A percentile compares a stretch with the other conserved stretches of the same genome.
phyloP scores from a whole-genome alignment of 768 basidiomycete species.

The Aureoboletus auriporus region DNA sequence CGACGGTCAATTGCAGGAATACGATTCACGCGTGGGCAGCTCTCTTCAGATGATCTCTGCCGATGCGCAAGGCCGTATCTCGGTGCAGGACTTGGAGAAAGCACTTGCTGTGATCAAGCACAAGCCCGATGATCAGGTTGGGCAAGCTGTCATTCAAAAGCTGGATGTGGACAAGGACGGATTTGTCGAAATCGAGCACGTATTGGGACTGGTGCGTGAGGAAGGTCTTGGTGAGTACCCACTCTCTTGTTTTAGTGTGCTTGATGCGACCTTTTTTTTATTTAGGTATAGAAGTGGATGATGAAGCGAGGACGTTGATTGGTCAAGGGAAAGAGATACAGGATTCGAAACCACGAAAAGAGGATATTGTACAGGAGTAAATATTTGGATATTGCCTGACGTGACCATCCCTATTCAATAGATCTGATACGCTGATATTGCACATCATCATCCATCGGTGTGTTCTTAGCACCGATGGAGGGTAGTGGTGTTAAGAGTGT shows the following conservation, averaged over 20 bases:
- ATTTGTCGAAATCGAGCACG: constrained; percentile 92
- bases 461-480: too few species aligned
- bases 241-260: neutral
- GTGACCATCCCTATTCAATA: constrained; percentile 3
- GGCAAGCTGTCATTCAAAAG: constrained; percentile 84
- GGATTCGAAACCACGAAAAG: constrained; percentile 80
- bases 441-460: too few species aligned
- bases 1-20: constrained; percentile 86
- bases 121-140: constrained; percentile 84
- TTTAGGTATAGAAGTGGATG: constrained; percentile 77
- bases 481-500: too few species aligned
- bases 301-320: constrained; percentile 77
- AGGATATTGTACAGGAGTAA: constrained; percentile 87
- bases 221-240: constrained; percentile 67
- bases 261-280: constrained; percentile 3
- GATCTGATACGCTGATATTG: neutral
- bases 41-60: constrained; percentile 84
- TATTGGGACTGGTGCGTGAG: constrained; percentile 82
- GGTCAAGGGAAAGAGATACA: constrained; percentile 82
- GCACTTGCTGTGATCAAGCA: constrained; percentile 93
- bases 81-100: constrained; percentile 83
- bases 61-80: constrained; percentile 84
- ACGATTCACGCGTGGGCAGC: constrained; percentile 82
- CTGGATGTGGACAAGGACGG: constrained; percentile 96
- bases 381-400: constrained; percentile 15